Conservation (phyloP, 345 rosid genomes). For the Linum trigynum region DNA sequence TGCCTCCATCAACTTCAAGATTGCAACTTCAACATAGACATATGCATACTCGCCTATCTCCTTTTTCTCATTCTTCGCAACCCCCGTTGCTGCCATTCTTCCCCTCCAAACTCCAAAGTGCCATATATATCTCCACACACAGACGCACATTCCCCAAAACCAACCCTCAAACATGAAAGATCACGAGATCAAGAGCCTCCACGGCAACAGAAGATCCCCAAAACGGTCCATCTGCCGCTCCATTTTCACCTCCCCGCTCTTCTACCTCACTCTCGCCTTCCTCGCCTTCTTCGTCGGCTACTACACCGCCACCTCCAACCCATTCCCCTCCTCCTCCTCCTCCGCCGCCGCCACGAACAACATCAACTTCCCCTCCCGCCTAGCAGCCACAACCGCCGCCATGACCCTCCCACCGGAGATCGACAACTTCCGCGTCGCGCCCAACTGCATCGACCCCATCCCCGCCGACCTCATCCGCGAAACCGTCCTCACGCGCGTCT, state of each 20-base stretch:
- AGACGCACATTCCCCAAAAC: background rate
- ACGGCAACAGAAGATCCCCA: background rate
- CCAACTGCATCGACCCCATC: constrained; percentile 36
- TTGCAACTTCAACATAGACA: no score
- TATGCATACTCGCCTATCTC: no score
- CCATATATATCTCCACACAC: no score
- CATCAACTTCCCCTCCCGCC: background rate
- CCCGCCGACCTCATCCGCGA: constrained; percentile 30
- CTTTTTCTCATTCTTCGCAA: no score
- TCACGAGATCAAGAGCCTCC: background rate
- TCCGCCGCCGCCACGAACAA: background rate
- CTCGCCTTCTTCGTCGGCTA: constrained; percentile 45
- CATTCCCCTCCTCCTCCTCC: background rate
- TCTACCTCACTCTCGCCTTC: constrained; percentile 29
- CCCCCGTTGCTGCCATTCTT: no score
- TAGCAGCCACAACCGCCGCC: background rate
- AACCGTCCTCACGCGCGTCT: constrained; percentile 41
- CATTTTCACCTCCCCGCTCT: constrained; percentile 13
- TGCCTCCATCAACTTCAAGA: no score
- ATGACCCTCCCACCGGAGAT: background rate
- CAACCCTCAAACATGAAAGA: background rate
- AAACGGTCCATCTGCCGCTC: background rate
- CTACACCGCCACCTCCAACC: constrained; percentile 21
- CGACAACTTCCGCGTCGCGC: constrained; percentile 34
- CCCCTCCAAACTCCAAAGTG: no score